Evolutionary conservation across 805 yeast species (phyloP), one percentile per base, ranked within the genome.

Genomic region (Ogataea trehalophila): DNA sequence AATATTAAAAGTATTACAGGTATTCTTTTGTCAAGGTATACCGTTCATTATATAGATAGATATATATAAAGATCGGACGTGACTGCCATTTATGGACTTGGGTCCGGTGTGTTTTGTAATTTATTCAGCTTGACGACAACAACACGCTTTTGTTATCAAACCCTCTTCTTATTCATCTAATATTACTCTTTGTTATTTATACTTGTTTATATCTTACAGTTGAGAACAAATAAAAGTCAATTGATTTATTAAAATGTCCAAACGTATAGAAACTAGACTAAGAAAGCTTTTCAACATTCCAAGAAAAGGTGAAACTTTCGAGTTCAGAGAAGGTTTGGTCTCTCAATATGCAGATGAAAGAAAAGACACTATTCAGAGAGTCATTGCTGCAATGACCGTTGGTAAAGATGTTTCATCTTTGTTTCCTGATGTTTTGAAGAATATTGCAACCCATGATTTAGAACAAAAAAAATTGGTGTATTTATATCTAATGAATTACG

Each of bases 381-480:
- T 95, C 18, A 94, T 94, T 62, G 95, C 94, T 48, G 98, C 97
- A 50, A 94, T 94, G 99, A 94, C 99, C 0, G 80, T 90, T 31
- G 98, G 98, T 11, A 94, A 94, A 63, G 99, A 94, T 66, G 98
- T 94, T 22, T 87, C 96, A 17, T 81, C 95, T 2, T 73, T 94
- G 46, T 94, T 94, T 59, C 99, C 99, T 2, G 98, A 94, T 66
- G 95, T 94, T 26, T 73, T 94, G 65, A 95, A 94, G 70, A 94
- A 94, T 69, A 86, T 94, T 57, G 97, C 99, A 46, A 94, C 99
- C 1, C 92, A 87, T 61, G 99, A 94, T 67, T 72, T 94, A 51
- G 97, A 94, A 59, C 97, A 94, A 71, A 94, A 94, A 77, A 94
- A 94, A 67, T 77, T 94, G 67, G 99, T 94, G 14, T 94, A 94